Percentiles rank a stretch among this genome's conserved stretches.
Conservation (phyloP, 2,329 filamentous ascomycete species). For the Fusarium avenaceum region DNA sequence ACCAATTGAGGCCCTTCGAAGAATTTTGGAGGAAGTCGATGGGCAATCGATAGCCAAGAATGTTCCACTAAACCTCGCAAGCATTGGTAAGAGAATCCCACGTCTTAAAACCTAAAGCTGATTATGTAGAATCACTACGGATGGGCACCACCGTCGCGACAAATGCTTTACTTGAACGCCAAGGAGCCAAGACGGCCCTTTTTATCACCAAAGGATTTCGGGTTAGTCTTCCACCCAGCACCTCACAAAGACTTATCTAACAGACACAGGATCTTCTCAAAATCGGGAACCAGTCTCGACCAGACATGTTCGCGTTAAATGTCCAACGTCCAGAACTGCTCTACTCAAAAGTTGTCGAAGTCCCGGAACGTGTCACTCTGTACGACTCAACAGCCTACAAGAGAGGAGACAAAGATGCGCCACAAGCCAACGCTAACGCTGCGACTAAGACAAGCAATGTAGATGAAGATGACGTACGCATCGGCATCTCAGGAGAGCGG, state of each 20-base stretch:
- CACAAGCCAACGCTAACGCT: too few species aligned
- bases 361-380: slow-evolving; percentile 86
- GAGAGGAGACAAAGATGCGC: too few species aligned
- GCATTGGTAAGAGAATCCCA: too few species aligned
- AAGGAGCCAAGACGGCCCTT: slow-evolving; percentile 88
- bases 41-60: too few species aligned
- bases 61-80: slow-evolving; percentile 64
- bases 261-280: slow-evolving; percentile 75
- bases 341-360: slow-evolving; percentile 86
- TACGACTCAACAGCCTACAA: too few species aligned
- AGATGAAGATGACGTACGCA: too few species aligned
- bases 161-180: slow-evolving; percentile 88
- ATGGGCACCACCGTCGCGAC: slow-evolving; percentile 71
- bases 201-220: slow-evolving; percentile 89
- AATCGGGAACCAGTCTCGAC: slow-evolving; percentile 93
- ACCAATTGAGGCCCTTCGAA: not conserved
- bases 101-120: too few species aligned
- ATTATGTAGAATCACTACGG: too few species aligned
- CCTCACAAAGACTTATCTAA: too few species aligned
- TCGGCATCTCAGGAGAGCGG: too few species aligned
- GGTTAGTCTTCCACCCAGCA: too few species aligned
- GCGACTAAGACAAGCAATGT: too few species aligned
- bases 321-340: slow-evolving; percentile 89
- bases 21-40: not conserved
- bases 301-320: slow-evolving; percentile 89